Conservation (phyloP, 768 basidiomycete genomes). For the Suillus ampliporus region DNA sequence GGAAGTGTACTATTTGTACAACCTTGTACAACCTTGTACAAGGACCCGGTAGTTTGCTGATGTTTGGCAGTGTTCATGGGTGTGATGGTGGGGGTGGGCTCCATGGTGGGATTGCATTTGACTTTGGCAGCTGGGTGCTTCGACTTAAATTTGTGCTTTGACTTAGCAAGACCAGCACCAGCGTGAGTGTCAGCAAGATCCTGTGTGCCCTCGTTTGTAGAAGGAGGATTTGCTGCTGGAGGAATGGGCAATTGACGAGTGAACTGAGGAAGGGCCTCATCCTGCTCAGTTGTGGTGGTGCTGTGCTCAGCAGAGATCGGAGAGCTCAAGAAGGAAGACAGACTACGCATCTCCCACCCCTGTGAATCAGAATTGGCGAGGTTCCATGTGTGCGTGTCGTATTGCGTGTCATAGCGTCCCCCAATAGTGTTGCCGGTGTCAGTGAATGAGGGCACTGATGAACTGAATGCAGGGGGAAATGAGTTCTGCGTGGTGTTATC, state of each 20-base stretch:
- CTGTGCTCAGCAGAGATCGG: not conserved
- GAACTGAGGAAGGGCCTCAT: not conserved
- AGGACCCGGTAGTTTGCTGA: too few species aligned
- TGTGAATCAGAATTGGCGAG: not conserved
- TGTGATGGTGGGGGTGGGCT: too few species aligned
- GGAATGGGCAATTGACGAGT: not conserved
- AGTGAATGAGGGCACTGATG: not conserved
- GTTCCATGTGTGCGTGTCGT: not conserved
- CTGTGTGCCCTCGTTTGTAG: not conserved
- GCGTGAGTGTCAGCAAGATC: too few species aligned
- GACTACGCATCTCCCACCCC: not conserved
- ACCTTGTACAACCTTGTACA: too few species aligned
- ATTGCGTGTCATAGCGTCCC: not conserved
- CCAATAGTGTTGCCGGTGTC: not conserved
- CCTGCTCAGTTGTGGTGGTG: not conserved
- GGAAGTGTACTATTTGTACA: too few species aligned
- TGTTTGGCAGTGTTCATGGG: too few species aligned
- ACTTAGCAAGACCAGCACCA: too few species aligned
- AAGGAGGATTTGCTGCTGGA: not conserved
- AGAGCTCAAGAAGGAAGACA: constrained; percentile 2
- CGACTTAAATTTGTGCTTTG: too few species aligned
- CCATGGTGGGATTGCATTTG: too few species aligned
- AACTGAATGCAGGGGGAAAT: not conserved
- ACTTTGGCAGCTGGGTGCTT: too few species aligned
- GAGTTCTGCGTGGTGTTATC: not conserved